phyloP scores from a whole-genome alignment of 495 filamentous ascomycete species.

The Xylaria palmicola region DNA sequence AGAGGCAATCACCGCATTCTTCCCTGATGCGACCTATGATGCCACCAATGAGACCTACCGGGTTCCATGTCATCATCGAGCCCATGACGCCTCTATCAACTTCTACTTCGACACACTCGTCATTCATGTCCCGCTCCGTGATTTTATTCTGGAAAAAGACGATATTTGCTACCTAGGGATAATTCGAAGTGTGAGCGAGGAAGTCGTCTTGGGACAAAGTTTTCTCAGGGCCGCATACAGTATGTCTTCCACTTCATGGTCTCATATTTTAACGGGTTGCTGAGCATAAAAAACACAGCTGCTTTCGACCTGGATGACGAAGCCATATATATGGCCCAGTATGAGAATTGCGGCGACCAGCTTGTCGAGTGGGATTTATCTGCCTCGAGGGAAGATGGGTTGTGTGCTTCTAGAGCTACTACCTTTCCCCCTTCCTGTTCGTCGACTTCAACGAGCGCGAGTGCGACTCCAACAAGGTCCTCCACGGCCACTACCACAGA shows the following conservation, averaged over 20 bases:
- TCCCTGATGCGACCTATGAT: constrained; percentile 1
- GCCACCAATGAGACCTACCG: neutral
- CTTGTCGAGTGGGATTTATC: constrained; percentile 4
- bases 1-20: neutral
- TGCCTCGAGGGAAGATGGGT: neutral
- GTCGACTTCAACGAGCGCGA: neutral
- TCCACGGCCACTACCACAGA: too few relatives aligned
- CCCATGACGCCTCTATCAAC: constrained; percentile 10
- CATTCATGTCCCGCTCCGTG: constrained; percentile 12
- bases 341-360: constrained; percentile 16
- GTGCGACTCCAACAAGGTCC: neutral
- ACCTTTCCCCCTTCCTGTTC: constrained; percentile 7
- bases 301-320: constrained; percentile 10
- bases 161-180: constrained; percentile 7
- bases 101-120: constrained; percentile 5
- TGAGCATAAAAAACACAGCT: constrained; percentile 3
- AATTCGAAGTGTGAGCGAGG: too few relatives aligned
- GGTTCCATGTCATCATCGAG: constrained; percentile 12
- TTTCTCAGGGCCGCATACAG: constrained; percentile 17
- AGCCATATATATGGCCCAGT: constrained; percentile 17
- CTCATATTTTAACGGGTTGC: neutral
- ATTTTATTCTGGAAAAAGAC: constrained; percentile 12
- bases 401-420: neutral
- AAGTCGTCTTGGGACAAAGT: too few relatives aligned
- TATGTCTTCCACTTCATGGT: neutral